Conservation (phyloP, 2,329 filamentous ascomycete genomes). For the Penicillium thymicola region DNA sequence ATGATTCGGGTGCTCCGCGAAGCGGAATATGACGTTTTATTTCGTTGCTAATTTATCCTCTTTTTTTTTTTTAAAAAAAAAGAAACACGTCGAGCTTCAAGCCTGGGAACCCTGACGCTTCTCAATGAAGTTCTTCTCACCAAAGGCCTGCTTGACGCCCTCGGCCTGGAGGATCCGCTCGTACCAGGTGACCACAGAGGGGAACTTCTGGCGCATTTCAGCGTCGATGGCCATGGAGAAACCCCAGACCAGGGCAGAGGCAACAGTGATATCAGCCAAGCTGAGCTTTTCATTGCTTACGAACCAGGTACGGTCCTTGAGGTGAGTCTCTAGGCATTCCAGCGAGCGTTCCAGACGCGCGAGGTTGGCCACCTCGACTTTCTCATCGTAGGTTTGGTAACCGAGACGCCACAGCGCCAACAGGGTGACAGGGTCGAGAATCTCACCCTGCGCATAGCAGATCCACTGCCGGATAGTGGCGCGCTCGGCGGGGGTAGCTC, state of each 20-base stretch:
- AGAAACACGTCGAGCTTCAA: neutral
- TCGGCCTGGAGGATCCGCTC: slow-evolving; percentile 20
- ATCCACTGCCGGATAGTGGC: slow-evolving; percentile 49
- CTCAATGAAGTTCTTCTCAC: slow-evolving; percentile 26
- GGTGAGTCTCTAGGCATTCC: slow-evolving; percentile 18
- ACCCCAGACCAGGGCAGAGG: slow-evolving; percentile 25
- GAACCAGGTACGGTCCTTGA: slow-evolving; percentile 24
- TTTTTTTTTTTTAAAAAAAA: no score
- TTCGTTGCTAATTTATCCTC: neutral
- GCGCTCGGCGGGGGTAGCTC: slow-evolving; percentile 40
- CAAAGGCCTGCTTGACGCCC: slow-evolving; percentile 29
- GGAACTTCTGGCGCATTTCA: slow-evolving; percentile 28
- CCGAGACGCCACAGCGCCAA: slow-evolving; percentile 23
- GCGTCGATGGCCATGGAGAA: slow-evolving; percentile 25
- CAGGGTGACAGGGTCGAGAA: slow-evolving; percentile 16
- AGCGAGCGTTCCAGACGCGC: slow-evolving; percentile 22
- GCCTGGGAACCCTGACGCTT: slow-evolving; percentile 18
- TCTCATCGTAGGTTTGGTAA: slow-evolving; percentile 19
- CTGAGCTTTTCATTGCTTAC: slow-evolving; percentile 20
- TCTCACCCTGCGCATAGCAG: slow-evolving; percentile 39
- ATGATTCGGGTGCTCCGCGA: neutral
- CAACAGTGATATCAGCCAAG: slow-evolving; percentile 29
- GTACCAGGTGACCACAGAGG: slow-evolving; percentile 24
- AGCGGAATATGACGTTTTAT: neutral
- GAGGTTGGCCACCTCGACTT: slow-evolving; percentile 15